Conservation (phyloP, 306 rosid genomes). For the Quercus wislizeni region DNA sequence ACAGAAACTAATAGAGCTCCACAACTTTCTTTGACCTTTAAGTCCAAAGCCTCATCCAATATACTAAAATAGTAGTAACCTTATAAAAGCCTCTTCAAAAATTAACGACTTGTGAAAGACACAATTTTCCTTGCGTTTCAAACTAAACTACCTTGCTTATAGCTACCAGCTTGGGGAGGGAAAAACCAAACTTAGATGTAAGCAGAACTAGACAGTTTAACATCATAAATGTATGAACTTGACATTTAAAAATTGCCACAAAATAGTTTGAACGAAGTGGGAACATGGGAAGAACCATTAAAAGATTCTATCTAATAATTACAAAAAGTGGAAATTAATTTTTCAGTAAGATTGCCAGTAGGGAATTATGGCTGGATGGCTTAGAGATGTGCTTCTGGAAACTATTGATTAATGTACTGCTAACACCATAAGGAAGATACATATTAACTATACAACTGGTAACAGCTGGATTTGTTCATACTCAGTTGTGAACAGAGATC, state of each 20-base stretch:
- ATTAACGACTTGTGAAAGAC: background rate
- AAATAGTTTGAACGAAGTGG: background rate
- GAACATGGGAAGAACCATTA: background rate
- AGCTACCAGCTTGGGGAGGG: background rate
- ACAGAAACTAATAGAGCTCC: background rate
- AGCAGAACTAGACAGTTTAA: background rate
- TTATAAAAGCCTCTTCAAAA: background rate
- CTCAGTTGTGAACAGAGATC: too few relatives aligned
- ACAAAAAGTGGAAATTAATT: too few relatives aligned
- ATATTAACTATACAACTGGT: too few relatives aligned
- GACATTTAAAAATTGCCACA: background rate
- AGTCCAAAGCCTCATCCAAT: background rate
- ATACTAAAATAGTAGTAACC: background rate
- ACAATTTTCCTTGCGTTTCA: background rate
- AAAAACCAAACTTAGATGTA: too few relatives aligned
- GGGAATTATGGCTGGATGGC: too few relatives aligned
- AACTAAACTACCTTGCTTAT: background rate
- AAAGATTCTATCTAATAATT: background rate
- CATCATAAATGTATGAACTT: background rate
- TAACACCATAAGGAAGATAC: too few relatives aligned
- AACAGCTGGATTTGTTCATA: too few relatives aligned
- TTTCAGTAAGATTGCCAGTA: too few relatives aligned
- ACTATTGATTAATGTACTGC: too few relatives aligned
- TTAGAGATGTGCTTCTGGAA: too few relatives aligned
- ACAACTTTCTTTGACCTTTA: background rate